Base-by-base conservation (phyloP, 1,284 basidiomycete genomes). In the Taiwanofungus camphoratus region DNA sequence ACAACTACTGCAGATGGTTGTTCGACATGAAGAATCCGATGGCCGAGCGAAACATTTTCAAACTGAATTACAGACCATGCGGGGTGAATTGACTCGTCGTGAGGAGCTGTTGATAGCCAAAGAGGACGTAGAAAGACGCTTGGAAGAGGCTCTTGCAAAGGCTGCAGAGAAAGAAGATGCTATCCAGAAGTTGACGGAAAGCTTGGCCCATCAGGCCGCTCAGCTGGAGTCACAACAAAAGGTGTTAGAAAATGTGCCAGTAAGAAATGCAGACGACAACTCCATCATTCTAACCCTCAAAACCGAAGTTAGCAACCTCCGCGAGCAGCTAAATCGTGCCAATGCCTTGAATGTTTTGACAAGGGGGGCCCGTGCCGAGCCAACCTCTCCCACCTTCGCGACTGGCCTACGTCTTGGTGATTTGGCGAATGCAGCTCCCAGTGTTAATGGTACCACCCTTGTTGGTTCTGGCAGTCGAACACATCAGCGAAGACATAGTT, bases 321-420 rank as follows among this genome's bases (percentile, higher is more conserved):
- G 92, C 48, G 96, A 99, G 62, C 95, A 99, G 63, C 82, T 99
- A 52, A 93, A 94, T 58, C 82, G 96, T 22, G 86, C 93, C 16
- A 92, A 92, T 58, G 92, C 95, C 4, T 75, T 94, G 52, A 91
- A 90, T 54, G 76, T 79, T 13, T 73, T 94, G 39, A 93, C 88
- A 6, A 79, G 82, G 45, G 79, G 82, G 19, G 60, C 74, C 29
- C 79, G 84, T 15, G 68, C 63, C 3, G 85, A 90, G 31, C 83
- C 86, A 1, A 83, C 80, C 5, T 93, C 91, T 0, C 92, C 92
- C 1, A 92, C 90, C 16, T 88, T 88, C 57, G 77, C 77, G 16
- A 83, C 86, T 38, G 73, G 72, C 23, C 69, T 88, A 39, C 85
- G 82, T 46, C 64, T 76, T 34, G 74, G 69, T 39, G 70, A 70